A percentile compares a stretch with the other conserved stretches of the same genome.
phyloP scores from a whole-genome alignment of 2,329 filamentous ascomycete genomes.

The Fusarium illudens region DNA sequence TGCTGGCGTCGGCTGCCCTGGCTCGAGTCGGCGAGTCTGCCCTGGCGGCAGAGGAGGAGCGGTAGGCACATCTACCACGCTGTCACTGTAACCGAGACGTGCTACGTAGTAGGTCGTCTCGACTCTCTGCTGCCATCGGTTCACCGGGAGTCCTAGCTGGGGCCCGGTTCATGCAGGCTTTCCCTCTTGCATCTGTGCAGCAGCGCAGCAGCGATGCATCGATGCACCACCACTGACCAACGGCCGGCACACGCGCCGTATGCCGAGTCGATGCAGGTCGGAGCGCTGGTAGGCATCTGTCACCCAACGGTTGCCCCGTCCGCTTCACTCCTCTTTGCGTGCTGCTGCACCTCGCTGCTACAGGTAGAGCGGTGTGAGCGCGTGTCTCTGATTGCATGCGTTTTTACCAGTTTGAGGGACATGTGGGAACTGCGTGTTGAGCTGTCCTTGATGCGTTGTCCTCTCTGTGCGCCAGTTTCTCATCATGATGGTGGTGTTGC shows the following conservation, averaged over 20 bases:
- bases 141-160: constrained; percentile 29
- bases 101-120: constrained; percentile 13
- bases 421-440: constrained; percentile 41
- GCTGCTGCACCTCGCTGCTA: constrained; percentile 36
- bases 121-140: constrained; percentile 27
- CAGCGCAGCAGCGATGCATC: constrained; percentile 39
- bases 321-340: constrained; percentile 39
- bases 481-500: constrained; percentile 37
- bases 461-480: constrained; percentile 31
- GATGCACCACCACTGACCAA: constrained; percentile 30
- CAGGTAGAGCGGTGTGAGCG: constrained; percentile 38
- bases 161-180: constrained; percentile 44
- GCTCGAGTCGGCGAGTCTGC: constrained; percentile 12
- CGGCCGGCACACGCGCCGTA: constrained; percentile 32
- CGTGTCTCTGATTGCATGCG: constrained; percentile 34
- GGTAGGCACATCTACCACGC: background rate
- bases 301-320: constrained; percentile 39
- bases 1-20: constrained; percentile 33
- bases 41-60: constrained; percentile 19
- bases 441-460: constrained; percentile 42
- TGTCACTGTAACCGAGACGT: constrained; percentile 20
- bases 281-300: constrained; percentile 31
- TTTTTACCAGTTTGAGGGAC: constrained; percentile 27
- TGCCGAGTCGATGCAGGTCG: constrained; percentile 35
- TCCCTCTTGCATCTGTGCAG: constrained; percentile 41